These are phyloP conservation scores for Alternaria sp. DNA, from an alignment of 2,329 filamentous ascomycete species.

Conservation along the genomic window DNA sequence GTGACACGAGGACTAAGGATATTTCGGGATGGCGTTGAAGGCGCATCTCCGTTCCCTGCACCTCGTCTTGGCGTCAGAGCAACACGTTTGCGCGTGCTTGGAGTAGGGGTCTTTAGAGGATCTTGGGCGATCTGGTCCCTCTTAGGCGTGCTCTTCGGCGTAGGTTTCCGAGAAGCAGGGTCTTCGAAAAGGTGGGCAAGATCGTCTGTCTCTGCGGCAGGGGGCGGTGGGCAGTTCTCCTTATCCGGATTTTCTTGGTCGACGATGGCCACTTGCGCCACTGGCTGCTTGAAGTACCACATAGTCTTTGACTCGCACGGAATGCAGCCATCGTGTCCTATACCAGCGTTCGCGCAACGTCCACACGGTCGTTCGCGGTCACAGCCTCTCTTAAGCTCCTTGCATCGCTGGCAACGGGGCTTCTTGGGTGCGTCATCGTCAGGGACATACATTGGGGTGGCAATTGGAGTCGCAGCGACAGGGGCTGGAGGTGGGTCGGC, in stretches of 20 bases:
- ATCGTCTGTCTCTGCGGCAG: conserved; percentile 54
- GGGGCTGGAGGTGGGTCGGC: conserved; percentile 52
- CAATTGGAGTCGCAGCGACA: conserved; percentile 1
- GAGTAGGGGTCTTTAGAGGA: conserved; percentile 55
- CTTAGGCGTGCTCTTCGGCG: conserved; percentile 63
- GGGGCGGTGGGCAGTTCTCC: conserved; percentile 60
- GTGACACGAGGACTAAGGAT: conserved; percentile 46
- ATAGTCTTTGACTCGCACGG: conserved; percentile 23
- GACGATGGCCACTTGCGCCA: conserved; percentile 12
- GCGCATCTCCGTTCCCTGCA: conserved; percentile 23
- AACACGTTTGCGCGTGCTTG: conserved; percentile 45
- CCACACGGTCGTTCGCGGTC: conserved; percentile 36
- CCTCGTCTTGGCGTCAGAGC: conserved; percentile 43
- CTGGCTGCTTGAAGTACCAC: conserved; percentile 25
- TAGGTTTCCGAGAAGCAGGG: conserved; percentile 62
- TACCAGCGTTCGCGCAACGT: conserved; percentile 27
- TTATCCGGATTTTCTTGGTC: conserved; percentile 55
- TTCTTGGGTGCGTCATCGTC: conserved; percentile 24
- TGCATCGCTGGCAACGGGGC: conserved; percentile 34
- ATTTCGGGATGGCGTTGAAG: conserved; percentile 42
- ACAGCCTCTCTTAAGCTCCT: conserved; percentile 29
- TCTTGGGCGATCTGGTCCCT: conserved; percentile 62
- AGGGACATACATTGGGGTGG: conserved; percentile 6
- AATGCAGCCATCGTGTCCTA: conserved; percentile 30
- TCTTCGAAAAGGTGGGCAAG: conserved; percentile 72